Conservation (phyloP, 2,329 filamentous ascomycete genomes). For the Cadophora sp. region DNA sequence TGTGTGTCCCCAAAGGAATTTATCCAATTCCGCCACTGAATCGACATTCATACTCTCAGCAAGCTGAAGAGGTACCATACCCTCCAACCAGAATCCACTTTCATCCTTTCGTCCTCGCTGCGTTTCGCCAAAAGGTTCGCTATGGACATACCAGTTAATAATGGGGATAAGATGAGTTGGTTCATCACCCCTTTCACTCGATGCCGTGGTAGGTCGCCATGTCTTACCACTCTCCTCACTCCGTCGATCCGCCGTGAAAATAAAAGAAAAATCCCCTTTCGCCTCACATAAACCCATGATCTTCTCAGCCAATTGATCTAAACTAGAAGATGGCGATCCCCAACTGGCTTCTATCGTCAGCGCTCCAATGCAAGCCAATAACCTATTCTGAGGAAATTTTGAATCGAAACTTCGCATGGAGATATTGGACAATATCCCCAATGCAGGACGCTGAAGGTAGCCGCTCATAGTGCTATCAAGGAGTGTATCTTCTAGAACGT, state of each 20-base stretch:
- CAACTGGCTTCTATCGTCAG: conserved; percentile 30
- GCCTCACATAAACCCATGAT: conserved; percentile 26
- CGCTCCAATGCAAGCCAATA: conserved; percentile 28
- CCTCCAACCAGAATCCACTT: conserved; percentile 15
- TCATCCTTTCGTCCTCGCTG: neutral
- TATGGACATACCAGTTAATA: conserved; percentile 12
- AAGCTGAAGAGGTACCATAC: conserved; percentile 11
- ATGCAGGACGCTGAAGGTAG: conserved; percentile 26
- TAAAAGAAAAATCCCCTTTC: conserved; percentile 26
- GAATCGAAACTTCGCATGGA: conserved; percentile 23
- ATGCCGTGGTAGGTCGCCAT: conserved; percentile 10
- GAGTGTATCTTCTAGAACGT: conserved; percentile 20
- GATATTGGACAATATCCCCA: conserved; percentile 28
- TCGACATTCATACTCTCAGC: neutral
- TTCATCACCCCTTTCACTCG: neutral
- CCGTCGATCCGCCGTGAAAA: conserved; percentile 22
- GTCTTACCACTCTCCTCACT: conserved; percentile 12
- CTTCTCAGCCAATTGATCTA: conserved; percentile 25
- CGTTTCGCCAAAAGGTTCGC: conserved; percentile 14
- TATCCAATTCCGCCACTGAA: neutral
- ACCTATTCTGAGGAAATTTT: conserved; percentile 25
- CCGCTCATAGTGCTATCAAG: conserved; percentile 12
- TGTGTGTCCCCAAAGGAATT: conserved; percentile 3
- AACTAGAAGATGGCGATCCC: conserved; percentile 20
- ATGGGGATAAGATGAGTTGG: conserved; percentile 16